Conservation (phyloP, 2,329 filamentous ascomycete genomes). For the Aureobasidium sp. region DNA sequence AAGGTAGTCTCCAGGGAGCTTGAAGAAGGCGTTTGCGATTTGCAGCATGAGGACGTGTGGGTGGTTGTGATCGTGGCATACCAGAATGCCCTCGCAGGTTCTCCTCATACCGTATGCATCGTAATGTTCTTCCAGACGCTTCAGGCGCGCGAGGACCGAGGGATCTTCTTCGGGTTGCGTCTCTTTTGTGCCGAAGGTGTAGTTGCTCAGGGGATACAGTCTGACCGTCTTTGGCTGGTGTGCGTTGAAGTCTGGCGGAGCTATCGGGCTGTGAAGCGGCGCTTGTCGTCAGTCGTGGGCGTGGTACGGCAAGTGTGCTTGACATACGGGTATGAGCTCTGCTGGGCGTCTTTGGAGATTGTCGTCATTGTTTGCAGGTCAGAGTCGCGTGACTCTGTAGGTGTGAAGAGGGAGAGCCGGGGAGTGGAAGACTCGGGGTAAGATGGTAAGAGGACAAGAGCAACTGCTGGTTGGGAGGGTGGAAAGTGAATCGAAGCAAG, state of each 20-base stretch:
- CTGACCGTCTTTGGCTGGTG: slow-evolving; percentile 86
- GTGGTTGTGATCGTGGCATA: slow-evolving; percentile 98
- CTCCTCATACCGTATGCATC: slow-evolving; percentile 86
- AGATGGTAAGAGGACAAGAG: not conserved
- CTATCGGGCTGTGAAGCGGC: slow-evolving; percentile 49
- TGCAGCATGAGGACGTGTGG: slow-evolving; percentile 98
- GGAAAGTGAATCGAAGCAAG: not conserved
- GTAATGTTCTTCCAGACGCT: slow-evolving; percentile 94
- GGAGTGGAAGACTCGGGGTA: no score
- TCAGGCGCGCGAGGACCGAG: slow-evolving; percentile 83
- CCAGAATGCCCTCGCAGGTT: slow-evolving; percentile 91
- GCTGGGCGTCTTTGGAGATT: slow-evolving; percentile 63
- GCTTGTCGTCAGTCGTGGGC: not conserved
- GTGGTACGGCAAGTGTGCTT: not conserved
- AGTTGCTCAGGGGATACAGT: slow-evolving; percentile 92
- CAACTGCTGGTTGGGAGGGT: not conserved
- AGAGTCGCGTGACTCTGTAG: not conserved
- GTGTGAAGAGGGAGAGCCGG: not conserved
- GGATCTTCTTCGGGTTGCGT: slow-evolving; percentile 97
- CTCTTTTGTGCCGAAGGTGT: slow-evolving; percentile 98
- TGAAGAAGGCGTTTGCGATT: slow-evolving; percentile 99
- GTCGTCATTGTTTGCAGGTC: slow-evolving; percentile 58
- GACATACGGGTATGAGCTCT: slow-evolving; percentile 61
- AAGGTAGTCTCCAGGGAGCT: slow-evolving; percentile 93
- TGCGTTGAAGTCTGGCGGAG: slow-evolving; percentile 67